These are phyloP conservation scores for Staphylotrichum tortipilum DNA, from an alignment of 495 filamentous ascomycete genomes.

Conservation along the genomic window DNA sequence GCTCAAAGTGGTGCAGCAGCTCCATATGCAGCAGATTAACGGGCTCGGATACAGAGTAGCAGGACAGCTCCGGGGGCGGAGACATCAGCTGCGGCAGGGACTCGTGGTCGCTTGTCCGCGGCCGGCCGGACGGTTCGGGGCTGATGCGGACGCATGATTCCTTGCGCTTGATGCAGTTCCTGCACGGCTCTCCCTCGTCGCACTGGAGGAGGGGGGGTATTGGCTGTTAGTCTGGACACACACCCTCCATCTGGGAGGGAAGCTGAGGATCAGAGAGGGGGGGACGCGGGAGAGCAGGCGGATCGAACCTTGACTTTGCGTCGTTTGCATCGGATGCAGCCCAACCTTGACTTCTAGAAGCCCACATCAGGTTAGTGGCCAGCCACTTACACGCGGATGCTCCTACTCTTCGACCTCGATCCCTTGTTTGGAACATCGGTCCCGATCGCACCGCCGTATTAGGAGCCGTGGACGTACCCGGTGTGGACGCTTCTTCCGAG, in stretches of 20 bases:
- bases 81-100: background rate
- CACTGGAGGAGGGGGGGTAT: constrained; percentile 11
- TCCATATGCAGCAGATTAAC: constrained; percentile 25
- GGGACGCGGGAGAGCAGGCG: background rate
- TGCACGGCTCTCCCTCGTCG: constrained; percentile 18
- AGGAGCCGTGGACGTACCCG: constrained; percentile 15
- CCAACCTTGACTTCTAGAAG: constrained; percentile 17
- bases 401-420: no score
- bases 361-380: background rate
- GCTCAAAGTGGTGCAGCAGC: constrained; percentile 23
- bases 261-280: background rate
- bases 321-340: constrained; percentile 19
- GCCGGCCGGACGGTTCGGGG: background rate
- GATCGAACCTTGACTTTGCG: constrained; percentile 20
- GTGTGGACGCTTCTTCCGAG: constrained; percentile 18
- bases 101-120: background rate
- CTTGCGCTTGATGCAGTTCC: constrained; percentile 20
- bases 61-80: constrained; percentile 1
- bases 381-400: no score
- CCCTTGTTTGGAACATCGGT: no score
- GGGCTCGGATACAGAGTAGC: background rate
- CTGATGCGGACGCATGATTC: constrained; percentile 15
- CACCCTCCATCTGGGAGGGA: background rate
- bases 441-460: no score
- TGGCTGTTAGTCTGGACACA: background rate